Conservation (phyloP, 164 flowering plant genomes). For the Tetrastigma voinierianum region DNA sequence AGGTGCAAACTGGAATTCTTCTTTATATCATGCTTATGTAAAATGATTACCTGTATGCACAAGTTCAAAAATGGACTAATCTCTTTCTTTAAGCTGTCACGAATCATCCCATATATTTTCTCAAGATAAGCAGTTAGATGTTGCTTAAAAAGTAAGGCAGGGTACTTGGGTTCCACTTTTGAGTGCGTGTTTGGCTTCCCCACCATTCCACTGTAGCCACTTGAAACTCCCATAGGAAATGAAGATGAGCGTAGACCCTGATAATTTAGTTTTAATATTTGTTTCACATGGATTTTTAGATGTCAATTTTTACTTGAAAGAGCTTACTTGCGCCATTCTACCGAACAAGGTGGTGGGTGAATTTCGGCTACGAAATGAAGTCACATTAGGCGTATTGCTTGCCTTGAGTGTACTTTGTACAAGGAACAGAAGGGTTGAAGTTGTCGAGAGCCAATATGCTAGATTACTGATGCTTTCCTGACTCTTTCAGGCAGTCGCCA, state of each 20-base stretch:
- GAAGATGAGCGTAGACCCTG: constrained; percentile 69
- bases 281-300: not conserved
- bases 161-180: constrained; percentile 83
- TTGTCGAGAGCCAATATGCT: constrained; percentile 77
- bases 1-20: not conserved
- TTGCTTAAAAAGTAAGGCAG: constrained; percentile 85
- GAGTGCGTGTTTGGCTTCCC: constrained; percentile 47
- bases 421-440: constrained; percentile 71
- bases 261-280: constrained; percentile 5
- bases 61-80: constrained; percentile 57
- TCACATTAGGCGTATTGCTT: constrained; percentile 31
- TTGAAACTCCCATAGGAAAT: constrained; percentile 43
- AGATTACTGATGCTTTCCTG: constrained; percentile 49
- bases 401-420: constrained; percentile 73
- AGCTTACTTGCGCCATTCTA: constrained; percentile 71
- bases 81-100: constrained; percentile 84
- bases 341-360: constrained; percentile 62
- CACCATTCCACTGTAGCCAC: constrained; percentile 83
- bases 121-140: constrained; percentile 85
- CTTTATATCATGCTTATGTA: not conserved
- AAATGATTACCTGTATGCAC: constrained; percentile 70
- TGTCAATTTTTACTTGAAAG: not conserved
- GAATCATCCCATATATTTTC: constrained; percentile 81
- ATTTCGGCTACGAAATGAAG: constrained; percentile 40
- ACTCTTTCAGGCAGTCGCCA: constrained; percentile 28